A percentile compares a stretch with the other conserved stretches of the same genome.
phyloP scores from a whole-genome alignment of 768 basidiomycete species.

The Mrakia blollopis region DNA sequence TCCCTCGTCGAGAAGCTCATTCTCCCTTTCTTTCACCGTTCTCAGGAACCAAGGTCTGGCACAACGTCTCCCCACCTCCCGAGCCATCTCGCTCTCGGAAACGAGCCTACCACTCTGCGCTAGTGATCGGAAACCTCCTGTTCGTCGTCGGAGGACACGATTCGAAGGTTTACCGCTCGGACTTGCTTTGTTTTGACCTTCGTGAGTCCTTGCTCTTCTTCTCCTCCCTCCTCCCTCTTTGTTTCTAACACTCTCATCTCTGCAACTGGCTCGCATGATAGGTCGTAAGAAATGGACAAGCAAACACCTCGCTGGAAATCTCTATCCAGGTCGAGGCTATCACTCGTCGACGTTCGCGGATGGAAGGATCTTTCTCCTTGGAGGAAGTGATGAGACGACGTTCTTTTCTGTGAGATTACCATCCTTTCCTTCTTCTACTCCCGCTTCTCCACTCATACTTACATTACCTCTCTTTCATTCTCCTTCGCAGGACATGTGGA shows the following conservation, averaged over 20 bases:
- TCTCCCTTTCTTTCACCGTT: neutral
- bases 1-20: neutral
- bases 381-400: constrained; percentile 58
- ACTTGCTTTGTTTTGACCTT: constrained; percentile 79
- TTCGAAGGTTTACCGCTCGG: constrained; percentile 61
- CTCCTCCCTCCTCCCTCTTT: neutral
- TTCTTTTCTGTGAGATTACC: constrained; percentile 57
- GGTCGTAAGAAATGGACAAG: constrained; percentile 9
- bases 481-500: constrained; percentile 57
- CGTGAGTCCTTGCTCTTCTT: constrained; percentile 49
- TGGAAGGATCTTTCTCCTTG: constrained; percentile 76
- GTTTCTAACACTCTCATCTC: no score
- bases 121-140: constrained; percentile 49
- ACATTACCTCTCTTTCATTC: neutral
- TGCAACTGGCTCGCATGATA: no score
- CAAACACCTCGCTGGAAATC: constrained; percentile 34
- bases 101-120: constrained; percentile 13
- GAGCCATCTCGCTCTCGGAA: neutral
- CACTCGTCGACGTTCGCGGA: constrained; percentile 78
- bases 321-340: constrained; percentile 72
- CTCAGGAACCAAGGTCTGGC: constrained; percentile 20
- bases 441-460: neutral
- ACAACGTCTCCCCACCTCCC: constrained; percentile 5
- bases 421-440: neutral
- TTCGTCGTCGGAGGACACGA: constrained; percentile 88